Evolutionary conservation across 1,139 yeast species (phyloP).

Genomic region (Candida smagusa): DNA sequence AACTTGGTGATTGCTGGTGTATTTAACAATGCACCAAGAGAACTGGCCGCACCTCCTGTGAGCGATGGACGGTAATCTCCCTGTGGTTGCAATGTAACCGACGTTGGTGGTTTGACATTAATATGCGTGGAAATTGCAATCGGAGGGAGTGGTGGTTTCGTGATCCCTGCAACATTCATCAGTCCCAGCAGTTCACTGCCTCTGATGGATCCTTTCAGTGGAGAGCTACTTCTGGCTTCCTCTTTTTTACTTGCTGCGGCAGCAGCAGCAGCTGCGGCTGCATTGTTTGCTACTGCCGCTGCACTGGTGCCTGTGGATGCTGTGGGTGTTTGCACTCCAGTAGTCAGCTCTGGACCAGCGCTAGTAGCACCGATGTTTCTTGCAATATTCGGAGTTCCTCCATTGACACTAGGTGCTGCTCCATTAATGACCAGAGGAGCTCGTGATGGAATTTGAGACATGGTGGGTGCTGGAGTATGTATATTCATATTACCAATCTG

Average conservation of each 20-base stretch:
- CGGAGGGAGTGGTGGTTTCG: constrained; percentile 67
- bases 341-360: neutral
- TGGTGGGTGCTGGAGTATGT: neutral
- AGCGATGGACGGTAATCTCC: constrained; percentile 69
- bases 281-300: constrained; percentile 7
- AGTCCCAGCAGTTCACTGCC: constrained; percentile 14
- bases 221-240: constrained; percentile 3
- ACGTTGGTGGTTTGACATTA: constrained; percentile 60
- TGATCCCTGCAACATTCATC: constrained; percentile 44
- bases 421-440: constrained; percentile 4
- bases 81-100: constrained; percentile 55
- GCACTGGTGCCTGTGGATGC: neutral
- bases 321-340: neutral
- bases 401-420: neutral
- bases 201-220: constrained; percentile 10
- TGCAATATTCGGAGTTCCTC: neutral
- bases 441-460: constrained; percentile 2
- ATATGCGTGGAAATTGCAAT: constrained; percentile 71
- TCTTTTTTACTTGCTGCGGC: constrained; percentile 10
- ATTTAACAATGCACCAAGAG: constrained; percentile 54
- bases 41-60: constrained; percentile 79
- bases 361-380: neutral
- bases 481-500: neutral
- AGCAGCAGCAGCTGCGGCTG: constrained; percentile 39
- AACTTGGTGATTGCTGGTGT: constrained; percentile 76